Evolutionary conservation across 805 yeast species (phyloP).

Genomic region (Kodamaea nitidulidarum): DNA sequence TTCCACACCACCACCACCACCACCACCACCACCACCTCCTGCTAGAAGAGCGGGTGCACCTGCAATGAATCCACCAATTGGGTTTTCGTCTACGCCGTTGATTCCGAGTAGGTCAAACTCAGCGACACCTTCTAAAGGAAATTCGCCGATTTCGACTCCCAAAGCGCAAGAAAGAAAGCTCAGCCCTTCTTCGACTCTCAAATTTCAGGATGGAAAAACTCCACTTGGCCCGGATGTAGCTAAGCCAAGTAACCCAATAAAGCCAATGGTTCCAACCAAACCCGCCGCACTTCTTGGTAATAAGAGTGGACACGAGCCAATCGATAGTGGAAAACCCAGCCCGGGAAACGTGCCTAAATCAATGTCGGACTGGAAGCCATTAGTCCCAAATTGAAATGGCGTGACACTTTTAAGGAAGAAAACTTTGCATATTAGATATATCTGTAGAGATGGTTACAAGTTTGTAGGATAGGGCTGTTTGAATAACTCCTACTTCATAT

Average conservation of each 20-base stretch:
- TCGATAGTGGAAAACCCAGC: no score
- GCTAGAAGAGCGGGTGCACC: constrained; percentile 16
- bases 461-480: no score
- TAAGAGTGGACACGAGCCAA: constrained; percentile 9
- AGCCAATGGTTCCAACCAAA: constrained; percentile 37
- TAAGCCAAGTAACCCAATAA: constrained; percentile 8
- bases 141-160: constrained; percentile 23
- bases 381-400: constrained; percentile 39
- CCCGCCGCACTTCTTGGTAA: constrained; percentile 26
- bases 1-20: not conserved
- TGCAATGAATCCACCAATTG: constrained; percentile 24
- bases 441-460: no score
- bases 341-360: constrained; percentile 9
- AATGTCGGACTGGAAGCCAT: constrained; percentile 51
- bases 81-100: constrained; percentile 36
- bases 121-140: constrained; percentile 5
- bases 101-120: constrained; percentile 33
- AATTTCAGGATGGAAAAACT: no score
- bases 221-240: not conserved
- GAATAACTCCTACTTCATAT: no score
- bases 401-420: not conserved
- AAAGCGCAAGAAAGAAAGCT: constrained; percentile 11
- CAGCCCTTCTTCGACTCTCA: constrained; percentile 15
- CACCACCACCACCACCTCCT: constrained; percentile 14
- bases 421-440: no score